A percentile compares a stretch with the other conserved stretches of the same genome.
These are phyloP conservation scores for Aspergillus transmontanensis DNA, from an alignment of 2,329 filamentous ascomycete species.

Conservation along the genomic window DNA sequence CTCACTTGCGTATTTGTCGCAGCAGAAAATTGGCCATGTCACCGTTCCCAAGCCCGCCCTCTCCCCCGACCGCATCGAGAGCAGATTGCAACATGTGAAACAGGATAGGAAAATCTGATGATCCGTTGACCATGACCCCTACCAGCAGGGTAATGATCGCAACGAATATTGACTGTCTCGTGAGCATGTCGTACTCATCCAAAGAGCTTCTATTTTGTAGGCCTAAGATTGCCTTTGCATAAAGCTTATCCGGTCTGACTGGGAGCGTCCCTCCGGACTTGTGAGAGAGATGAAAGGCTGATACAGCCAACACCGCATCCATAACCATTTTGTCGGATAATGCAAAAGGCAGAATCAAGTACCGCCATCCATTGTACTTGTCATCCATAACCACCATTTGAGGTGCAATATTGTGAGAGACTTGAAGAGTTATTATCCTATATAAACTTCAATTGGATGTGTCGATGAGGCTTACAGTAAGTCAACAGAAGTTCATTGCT, in stretches of 20 bases:
- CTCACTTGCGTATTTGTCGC: conserved; percentile 20
- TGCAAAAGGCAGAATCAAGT: conserved; percentile 17
- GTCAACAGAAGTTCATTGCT: not conserved
- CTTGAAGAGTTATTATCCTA: conserved; percentile 6
- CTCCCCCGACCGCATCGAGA: conserved; percentile 14
- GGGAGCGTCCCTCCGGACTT: not conserved
- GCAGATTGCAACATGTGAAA: conserved; percentile 19
- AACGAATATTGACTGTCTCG: conserved; percentile 9
- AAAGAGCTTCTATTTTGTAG: not conserved
- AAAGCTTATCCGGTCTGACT: not conserved
- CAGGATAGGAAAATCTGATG: conserved; percentile 18
- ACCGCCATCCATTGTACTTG: conserved; percentile 18
- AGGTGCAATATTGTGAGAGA: conserved; percentile 18
- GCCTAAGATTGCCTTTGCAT: conserved; percentile 5
- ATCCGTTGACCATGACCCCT: conserved; percentile 19
- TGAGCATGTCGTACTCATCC: not conserved
- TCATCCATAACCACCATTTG: conserved; percentile 20
- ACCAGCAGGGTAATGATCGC: conserved; percentile 18
- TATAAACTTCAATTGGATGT: not conserved
- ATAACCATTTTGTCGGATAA: conserved; percentile 13
- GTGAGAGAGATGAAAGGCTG: conserved; percentile 13
- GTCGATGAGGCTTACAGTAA: not conserved
- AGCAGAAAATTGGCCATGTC: conserved; percentile 14
- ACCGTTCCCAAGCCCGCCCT: conserved; percentile 6
- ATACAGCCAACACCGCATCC: conserved; percentile 16